Percentiles rank a stretch among this genome's conserved stretches.
Conservation (phyloP, 257 asterid species). For the Jacaranda mimosifolia region DNA sequence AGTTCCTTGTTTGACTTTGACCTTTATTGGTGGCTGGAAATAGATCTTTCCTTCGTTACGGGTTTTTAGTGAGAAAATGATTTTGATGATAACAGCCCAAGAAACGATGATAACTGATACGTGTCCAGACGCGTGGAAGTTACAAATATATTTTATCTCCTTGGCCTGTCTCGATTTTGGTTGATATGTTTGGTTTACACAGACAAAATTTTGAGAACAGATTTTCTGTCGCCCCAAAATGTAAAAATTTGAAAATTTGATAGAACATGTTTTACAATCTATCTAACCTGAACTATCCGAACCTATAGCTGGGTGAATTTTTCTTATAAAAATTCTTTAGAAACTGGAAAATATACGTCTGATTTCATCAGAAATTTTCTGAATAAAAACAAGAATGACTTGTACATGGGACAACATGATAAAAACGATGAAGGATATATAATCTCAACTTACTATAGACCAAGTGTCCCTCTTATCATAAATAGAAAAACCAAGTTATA, state of each 20-base stretch:
- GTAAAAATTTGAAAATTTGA: no score
- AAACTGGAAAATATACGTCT: not conserved
- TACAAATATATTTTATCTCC: not conserved
- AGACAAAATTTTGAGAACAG: no score
- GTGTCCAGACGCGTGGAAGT: constrained; percentile 10
- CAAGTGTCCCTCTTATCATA: not conserved
- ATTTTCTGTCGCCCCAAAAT: no score
- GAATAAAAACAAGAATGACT: not conserved
- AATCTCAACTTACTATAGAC: not conserved
- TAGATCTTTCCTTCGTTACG: not conserved
- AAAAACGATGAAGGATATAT: not conserved
- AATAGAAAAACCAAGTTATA: not conserved
- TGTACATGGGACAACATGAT: not conserved
- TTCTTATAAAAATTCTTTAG: not conserved
- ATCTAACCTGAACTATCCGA: no score
- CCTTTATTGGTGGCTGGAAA: constrained; percentile 20
- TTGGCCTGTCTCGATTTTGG: no score
- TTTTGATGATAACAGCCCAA: not conserved
- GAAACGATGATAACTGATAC: not conserved
- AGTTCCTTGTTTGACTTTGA: not conserved
- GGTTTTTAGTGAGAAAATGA: constrained; percentile 5
- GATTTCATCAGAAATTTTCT: not conserved
- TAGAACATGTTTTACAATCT: no score
- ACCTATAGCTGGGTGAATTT: no score
- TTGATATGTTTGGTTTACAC: no score